Conservation (phyloP, 1,284 basidiomycete genomes). For the Ustilago sp. region DNA sequence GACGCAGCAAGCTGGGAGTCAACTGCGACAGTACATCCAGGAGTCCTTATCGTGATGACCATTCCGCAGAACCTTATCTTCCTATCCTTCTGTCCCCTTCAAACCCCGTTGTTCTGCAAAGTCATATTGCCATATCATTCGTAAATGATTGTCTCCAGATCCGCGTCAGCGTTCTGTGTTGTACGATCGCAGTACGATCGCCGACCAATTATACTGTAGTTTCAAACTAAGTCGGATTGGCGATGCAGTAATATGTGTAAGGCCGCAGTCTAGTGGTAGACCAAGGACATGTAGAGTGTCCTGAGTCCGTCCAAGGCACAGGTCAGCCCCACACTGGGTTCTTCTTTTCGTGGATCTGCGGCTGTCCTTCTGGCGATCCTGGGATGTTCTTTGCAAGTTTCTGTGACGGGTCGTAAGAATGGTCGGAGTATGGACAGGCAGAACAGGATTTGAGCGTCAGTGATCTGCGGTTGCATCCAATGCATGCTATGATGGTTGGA, state of each 20-base stretch:
- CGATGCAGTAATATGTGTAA: constrained; percentile 13
- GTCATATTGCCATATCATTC: neutral
- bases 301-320: neutral
- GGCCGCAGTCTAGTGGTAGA: constrained; percentile 15
- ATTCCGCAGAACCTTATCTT: neutral
- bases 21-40: constrained; percentile 76
- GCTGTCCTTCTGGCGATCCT: constrained; percentile 84
- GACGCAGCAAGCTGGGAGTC: constrained; percentile 84
- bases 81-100: neutral
- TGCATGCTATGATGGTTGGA: neutral
- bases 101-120: neutral
- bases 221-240: constrained; percentile 13
- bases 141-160: neutral
- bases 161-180: neutral
- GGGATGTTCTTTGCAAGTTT: constrained; percentile 93
- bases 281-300: neutral
- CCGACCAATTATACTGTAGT: constrained; percentile 58
- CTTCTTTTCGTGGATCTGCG: constrained; percentile 89
- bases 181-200: neutral
- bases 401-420: constrained; percentile 72
- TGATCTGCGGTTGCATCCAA: neutral
- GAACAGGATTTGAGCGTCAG: neutral
- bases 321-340: constrained; percentile 76
- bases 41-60: constrained; percentile 74
- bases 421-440: constrained; percentile 2